Percentiles rank a stretch among this genome's conserved stretches.
phyloP scores from a whole-genome alignment of 257 asterid species.

The Penstemon eatonii region DNA sequence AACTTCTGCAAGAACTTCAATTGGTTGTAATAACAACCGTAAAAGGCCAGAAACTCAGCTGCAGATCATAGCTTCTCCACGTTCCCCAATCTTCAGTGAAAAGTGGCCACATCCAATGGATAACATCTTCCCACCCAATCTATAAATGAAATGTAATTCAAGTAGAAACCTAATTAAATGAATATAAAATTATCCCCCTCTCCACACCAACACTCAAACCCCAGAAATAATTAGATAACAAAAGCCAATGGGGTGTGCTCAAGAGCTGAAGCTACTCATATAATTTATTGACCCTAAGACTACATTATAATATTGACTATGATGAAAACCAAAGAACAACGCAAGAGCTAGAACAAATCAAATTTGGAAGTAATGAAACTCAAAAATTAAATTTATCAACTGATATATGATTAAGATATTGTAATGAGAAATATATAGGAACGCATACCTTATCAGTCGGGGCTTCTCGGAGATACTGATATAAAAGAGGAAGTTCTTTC shows the following conservation, averaged over 20 bases:
- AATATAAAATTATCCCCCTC: background rate
- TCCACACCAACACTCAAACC: background rate
- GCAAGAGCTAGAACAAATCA: background rate
- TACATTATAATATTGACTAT: conserved; percentile 12
- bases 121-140: conserved; percentile 91
- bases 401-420: conserved; percentile 19
- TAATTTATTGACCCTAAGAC: conserved; percentile 5
- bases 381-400: conserved; percentile 11
- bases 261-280: conserved; percentile 10
- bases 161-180: conserved; percentile 15
- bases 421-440: conserved; percentile 13
- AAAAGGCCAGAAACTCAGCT: conserved; percentile 77
- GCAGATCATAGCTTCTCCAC: conserved; percentile 86
- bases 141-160: conserved; percentile 28
- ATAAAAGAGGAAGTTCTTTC: conserved; percentile 72
- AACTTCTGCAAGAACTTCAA: conserved; percentile 28
- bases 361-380: conserved; percentile 2
- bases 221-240: background rate
- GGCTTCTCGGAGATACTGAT: conserved; percentile 79
- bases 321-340: background rate
- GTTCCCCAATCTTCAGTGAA: conserved; percentile 87
- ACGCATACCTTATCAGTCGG: conserved; percentile 64
- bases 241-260: conserved; percentile 5
- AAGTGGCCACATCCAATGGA: conserved; percentile 99
- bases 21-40: conserved; percentile 56